These are phyloP conservation scores for Chaetoscypha palmicola DNA, from an alignment of 2,329 filamentous ascomycete species.

Conservation along the genomic window DNA sequence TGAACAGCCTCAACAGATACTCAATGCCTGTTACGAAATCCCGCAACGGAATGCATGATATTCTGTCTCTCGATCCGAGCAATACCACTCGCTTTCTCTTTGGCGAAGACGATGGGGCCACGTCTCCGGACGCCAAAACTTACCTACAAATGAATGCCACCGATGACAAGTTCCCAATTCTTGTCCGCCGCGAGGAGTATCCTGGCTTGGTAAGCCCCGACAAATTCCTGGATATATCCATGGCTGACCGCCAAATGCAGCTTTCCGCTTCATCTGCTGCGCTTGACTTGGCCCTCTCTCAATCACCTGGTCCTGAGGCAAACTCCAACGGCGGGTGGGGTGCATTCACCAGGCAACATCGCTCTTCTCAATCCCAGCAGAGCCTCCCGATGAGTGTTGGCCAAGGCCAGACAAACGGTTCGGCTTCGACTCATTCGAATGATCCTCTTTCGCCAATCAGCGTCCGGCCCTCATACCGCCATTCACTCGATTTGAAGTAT, in stretches of 20 bases:
- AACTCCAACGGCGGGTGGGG: constrained; percentile 26
- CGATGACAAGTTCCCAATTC: constrained; percentile 82
- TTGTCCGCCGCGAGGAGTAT: constrained; percentile 55
- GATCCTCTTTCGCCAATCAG: constrained; percentile 40
- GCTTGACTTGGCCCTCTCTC: constrained; percentile 69
- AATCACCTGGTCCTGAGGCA: constrained; percentile 56
- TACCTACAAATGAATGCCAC: constrained; percentile 65
- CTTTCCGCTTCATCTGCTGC: constrained; percentile 75
- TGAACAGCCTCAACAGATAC: constrained; percentile 71
- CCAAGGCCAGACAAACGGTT: constrained; percentile 28
- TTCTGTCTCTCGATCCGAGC: constrained; percentile 66
- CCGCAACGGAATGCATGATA: constrained; percentile 59
- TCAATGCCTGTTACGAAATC: constrained; percentile 83
- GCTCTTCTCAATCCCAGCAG: constrained; percentile 38
- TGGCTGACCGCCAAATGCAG: constrained; percentile 45
- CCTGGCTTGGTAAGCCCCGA: constrained; percentile 26
- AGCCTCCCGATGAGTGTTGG: constrained; percentile 33
- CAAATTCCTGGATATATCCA: constrained; percentile 5
- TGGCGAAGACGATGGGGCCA: constrained; percentile 60
- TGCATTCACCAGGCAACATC: constrained; percentile 30
- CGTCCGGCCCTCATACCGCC: constrained; percentile 43
- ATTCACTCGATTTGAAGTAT: constrained; percentile 51
- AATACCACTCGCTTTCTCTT: constrained; percentile 84
- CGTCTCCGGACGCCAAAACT: constrained; percentile 51
- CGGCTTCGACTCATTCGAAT: constrained; percentile 33